Evolutionary conservation across 768 basidiomycete species (phyloP), one percentile per base, ranked within the genome.

Genomic region (Suillus bovinus): DNA sequence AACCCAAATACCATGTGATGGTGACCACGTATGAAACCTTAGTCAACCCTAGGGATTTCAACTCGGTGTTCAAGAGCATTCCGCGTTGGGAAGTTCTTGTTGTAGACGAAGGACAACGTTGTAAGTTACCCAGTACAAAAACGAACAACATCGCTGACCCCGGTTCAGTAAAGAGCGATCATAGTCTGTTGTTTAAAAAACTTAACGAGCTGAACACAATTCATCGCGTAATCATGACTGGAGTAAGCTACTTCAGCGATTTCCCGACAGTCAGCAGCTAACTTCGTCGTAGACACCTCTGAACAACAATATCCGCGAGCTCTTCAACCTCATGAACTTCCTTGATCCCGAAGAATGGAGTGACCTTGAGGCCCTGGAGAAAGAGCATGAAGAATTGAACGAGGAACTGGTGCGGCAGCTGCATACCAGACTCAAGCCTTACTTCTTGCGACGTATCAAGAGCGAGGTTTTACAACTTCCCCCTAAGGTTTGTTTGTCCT

Each of bases 301-400:
- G 62, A 99, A 99, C 75, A 99, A 99, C 79, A 99, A 98, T 71
- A 90, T 99, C 27, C 84, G 93, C 53, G 97, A 99, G 76, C 76
- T 99, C 29, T 96, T 99, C 81, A 99, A 96, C 73, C 81, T 99
- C 47, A 94, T 99, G 88, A 93, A 94, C 72, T 99, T 99, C 79
- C 83, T 99, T 20, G 93, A 95, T 71, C 86, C 90, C 6, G 66
- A 75, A 14, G 80, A 90, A 64, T 93, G 93, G 93, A 72, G 76
- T 6, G 86, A 99, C 71, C 78, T 98, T 24, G 86, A 89, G 68
- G 81, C 73, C 7, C 79, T 98, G 13, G 88, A 90, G 62, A 84
- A 83, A 67, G 82, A 92, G 63, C 89, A 94, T 66, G 86, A 86
- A 64, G 87, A 86, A 14, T 83, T 99, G 27, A 88, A 83, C 6